A percentile compares a stretch with the other conserved stretches of the same genome.
These are phyloP conservation scores for Yamadazyma buinensis DNA, from an alignment of 1,139 yeast species.

Conservation along the genomic window DNA sequence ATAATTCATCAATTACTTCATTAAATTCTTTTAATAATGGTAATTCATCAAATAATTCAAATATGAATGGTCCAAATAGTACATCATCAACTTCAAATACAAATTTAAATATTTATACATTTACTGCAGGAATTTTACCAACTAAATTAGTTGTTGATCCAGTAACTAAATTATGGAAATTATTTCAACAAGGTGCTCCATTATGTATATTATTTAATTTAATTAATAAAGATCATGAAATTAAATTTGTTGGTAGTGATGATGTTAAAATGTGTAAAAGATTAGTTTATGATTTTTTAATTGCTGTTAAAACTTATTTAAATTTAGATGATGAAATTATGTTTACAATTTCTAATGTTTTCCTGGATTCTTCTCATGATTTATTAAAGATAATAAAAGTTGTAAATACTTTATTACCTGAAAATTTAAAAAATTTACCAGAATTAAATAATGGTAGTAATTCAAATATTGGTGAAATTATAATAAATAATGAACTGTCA, in stretches of 20 bases:
- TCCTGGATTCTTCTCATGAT: constrained; percentile 77
- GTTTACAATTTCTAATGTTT: constrained; percentile 88
- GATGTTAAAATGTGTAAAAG: constrained; percentile 84
- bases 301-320: constrained; percentile 79
- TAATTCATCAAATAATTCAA: neutral
- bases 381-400: constrained; percentile 69
- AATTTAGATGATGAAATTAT: constrained; percentile 69
- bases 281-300: constrained; percentile 84
- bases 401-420: constrained; percentile 50
- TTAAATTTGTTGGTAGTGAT: constrained; percentile 60
- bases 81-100: constrained; percentile 9
- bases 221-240: constrained; percentile 32
- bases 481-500: constrained; percentile 53
- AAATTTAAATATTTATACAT: constrained; percentile 46
- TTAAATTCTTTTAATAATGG: constrained; percentile 3
- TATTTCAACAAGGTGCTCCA: constrained; percentile 91
- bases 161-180: constrained; percentile 83
- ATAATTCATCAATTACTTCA: constrained; percentile 16
- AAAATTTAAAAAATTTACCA: constrained; percentile 11
- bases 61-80: constrained; percentile 1
- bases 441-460: too few relatives aligned
- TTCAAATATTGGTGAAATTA: constrained; percentile 21
- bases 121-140: constrained; percentile 73
- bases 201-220: constrained; percentile 80
- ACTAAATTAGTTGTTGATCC: constrained; percentile 80